Percentiles rank a stretch among this genome's conserved stretches.
phyloP scores from a whole-genome alignment of 345 rosid species.

The Stellera chamaejasme region DNA sequence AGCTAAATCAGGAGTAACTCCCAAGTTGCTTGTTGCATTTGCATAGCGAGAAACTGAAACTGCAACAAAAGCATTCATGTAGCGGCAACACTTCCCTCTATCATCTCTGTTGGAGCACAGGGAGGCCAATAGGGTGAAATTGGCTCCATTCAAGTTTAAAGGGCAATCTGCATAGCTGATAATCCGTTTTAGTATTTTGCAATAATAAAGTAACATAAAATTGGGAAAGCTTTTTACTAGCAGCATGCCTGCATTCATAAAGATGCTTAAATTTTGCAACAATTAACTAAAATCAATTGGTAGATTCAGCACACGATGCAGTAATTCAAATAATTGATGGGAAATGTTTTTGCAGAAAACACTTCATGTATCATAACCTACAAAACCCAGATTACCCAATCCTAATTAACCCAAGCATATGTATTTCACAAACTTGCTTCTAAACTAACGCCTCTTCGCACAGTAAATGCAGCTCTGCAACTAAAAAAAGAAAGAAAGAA shows the following conservation, averaged over 20 bases:
- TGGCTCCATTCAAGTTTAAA: slow-evolving; percentile 61
- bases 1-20: slow-evolving; percentile 46
- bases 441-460: neutral
- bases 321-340: too few relatives aligned
- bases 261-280: slow-evolving; percentile 2
- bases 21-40: slow-evolving; percentile 59
- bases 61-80: slow-evolving; percentile 81
- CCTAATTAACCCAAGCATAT: neutral
- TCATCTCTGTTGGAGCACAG: slow-evolving; percentile 49
- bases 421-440: slow-evolving; percentile 1
- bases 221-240: neutral
- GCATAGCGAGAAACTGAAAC: slow-evolving; percentile 69
- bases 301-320: too few relatives aligned
- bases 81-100: slow-evolving; percentile 87
- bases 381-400: too few relatives aligned
- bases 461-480: neutral
- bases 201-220: slow-evolving; percentile 12
- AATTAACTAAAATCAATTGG: neutral
- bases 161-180: slow-evolving; percentile 59
- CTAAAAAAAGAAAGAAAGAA: neutral
- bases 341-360: too few relatives aligned
- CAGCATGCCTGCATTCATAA: neutral
- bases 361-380: too few relatives aligned
- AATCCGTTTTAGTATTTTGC: too few relatives aligned
- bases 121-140: slow-evolving; percentile 73